Evolutionary conservation across 2,329 filamentous ascomycete genomes (phyloP), one percentile per base, ranked within the genome.

Genomic region (Trichoderma polysporum): DNA sequence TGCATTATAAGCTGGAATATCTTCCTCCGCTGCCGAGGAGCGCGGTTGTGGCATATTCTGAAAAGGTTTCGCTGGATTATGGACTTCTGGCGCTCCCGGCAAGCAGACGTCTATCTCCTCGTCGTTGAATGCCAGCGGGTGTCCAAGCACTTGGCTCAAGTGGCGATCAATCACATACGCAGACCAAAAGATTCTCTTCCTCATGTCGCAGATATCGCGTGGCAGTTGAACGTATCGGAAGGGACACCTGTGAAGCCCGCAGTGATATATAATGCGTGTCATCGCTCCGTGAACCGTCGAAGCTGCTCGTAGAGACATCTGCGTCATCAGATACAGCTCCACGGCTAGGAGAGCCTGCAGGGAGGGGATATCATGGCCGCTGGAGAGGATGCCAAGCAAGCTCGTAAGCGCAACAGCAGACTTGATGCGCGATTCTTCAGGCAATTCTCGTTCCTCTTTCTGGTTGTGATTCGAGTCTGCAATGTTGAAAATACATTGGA

Each of bases 131-230:
- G 60, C 60, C 35, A 64, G 39, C 19, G 60, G 60, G 5, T 64
- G 60, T 13, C 60, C 60, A 27, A 64, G 19, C 19, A 64, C 60
- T 37, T 64, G 60, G 17, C 60, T 64, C 37, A 64, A 37, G 6
- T 64, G 60, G 15, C 60, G 60, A 41, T 64, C 60, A 53, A 64
- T 64, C n/a, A 64, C 60, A n/a, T 64, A 64, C 13, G 60, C 60
- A 9, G 60, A 64, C 60, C 60, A 64, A 35, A 64, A 64, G 37
- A 64, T 64, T 8, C 60, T 45, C 50, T 64, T 64, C 22, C 60
- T 64, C 60, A 64, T 64, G 13, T 64, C 60, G 50, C 60, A 64
- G 22, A 64, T 64, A n/a, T 64, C 60, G 35, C 60, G 60, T 15
- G 60, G 60, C 39, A 64, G 5, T 50, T 64, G 60, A 27, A 64